Evolutionary conservation across 257 asterid species (phyloP).

Genomic region (Nicotiana tomentosiformis): DNA sequence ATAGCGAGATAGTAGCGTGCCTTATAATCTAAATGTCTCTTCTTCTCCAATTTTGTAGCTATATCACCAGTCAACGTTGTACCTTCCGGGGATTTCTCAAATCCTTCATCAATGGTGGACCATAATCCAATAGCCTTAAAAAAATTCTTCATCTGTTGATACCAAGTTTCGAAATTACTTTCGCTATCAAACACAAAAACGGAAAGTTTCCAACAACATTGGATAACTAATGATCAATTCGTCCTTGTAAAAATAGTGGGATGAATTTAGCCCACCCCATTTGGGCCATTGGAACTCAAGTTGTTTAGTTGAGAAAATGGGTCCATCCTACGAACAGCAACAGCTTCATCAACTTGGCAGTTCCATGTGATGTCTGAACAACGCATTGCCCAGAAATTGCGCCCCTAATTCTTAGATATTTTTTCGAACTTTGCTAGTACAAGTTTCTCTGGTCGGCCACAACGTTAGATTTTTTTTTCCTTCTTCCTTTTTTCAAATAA

Average conservation of each 20-base stretch:
- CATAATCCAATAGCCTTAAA: too few relatives aligned
- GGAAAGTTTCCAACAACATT: too few relatives aligned
- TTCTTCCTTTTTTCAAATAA: not conserved
- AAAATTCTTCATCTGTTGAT: too few relatives aligned
- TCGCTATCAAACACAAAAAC: too few relatives aligned
- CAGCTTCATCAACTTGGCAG: conserved; percentile 3
- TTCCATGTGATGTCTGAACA: not conserved
- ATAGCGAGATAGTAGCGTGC: too few relatives aligned
- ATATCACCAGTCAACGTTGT: too few relatives aligned
- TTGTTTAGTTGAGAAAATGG: not conserved
- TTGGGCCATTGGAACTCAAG: conserved; percentile 2
- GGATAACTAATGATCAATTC: not conserved
- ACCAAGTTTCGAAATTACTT: too few relatives aligned
- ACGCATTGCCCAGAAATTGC: not conserved
- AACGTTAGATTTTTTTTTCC: not conserved
- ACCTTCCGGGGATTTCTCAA: too few relatives aligned
- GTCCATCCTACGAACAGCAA: not conserved
- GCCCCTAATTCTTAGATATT: not conserved
- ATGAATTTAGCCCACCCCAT: not conserved
- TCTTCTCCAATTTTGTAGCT: too few relatives aligned
- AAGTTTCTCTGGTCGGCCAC: conserved; percentile 5
- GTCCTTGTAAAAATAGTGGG: not conserved
- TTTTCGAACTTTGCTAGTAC: not conserved
- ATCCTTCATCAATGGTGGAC: too few relatives aligned
- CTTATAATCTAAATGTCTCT: too few relatives aligned